Base-by-base conservation (phyloP, 2,329 filamentous ascomycete genomes). In the Passalora sequoiae region DNA sequence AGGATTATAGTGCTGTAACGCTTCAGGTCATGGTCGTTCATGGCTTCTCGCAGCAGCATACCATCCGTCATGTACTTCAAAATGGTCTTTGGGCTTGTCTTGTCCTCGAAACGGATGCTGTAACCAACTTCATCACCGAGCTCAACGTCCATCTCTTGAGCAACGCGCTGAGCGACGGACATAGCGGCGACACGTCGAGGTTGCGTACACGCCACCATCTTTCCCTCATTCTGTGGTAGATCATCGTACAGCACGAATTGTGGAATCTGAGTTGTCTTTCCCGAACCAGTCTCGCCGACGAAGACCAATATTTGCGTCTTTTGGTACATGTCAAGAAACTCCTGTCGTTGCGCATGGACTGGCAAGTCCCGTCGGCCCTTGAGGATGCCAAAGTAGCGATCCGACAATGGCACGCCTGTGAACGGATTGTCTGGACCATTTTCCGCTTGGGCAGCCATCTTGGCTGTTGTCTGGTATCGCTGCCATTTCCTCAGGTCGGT, bases 1-100 rank as follows among this genome's bases (percentile, higher is more conserved):
- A 98, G 83, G 68, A 98, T 97, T 64, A 98, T 97, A 60, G 87
- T 94, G 73, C 88, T 92, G 71, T 98, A 98, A 42, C 89, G 85
- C 38, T 78, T 83, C 69, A 98, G 80, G 57, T 94, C 79, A 61
- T 89, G 86, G 66, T 98, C 92, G 68, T 96, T 83, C 83, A 98
- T 94, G 44, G 92, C 89, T 69, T 98, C 92, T 61, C 92, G 77
- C 61, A 97, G 76, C 60, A 98, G 81, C 84, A 98, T 97, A 79
- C 94, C 94, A 63, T 98, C 92, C 32, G 94, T 98, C 92, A 98
- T 98, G 74, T 98, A 98, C 74, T 98, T 98, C 64, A 98, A 79
- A 49, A 94, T 80, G 1, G 92, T 98, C 67, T 86, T 89, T 45
- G 81, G 80, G 38, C 85, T 79, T 1, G 92, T 97, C 71, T 82